Evolutionary conservation across 805 yeast species (phyloP), one percentile per base, ranked within the genome.

Genomic region (Citeromyces matritensis): DNA sequence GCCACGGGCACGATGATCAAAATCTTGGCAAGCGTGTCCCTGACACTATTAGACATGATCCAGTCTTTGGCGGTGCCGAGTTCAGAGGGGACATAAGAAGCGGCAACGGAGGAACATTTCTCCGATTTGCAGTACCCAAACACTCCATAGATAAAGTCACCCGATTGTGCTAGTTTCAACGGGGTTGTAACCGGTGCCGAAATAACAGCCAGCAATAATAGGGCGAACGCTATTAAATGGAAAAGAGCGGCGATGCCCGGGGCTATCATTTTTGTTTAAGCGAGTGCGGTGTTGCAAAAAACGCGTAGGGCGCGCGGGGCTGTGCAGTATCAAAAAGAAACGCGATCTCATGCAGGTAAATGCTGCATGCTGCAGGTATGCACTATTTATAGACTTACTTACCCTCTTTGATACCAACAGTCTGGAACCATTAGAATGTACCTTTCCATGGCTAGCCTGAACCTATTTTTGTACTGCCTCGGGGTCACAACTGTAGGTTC

Each of bases 401-500:
- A 39, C 1, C 48, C 39, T 5, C 53, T 53, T 32, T 47, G 47
- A 35, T 55, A 52, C 42, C 51, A 55, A 3, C 54, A 51, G 1
- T 57, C 95, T 1, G 98, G 98, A 5, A 93, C 96, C 77, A 88
- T 85, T 37, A 88, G 53, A 34, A 91, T 81, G 43, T 91, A 91
- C 27, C 95, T 57, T 45, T 88, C 97, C 98, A 91, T 91, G 2
- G 98, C 97, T 48, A 88, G 97, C 40, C 98, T 65, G 49, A 91
- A 91, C 40, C 99, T 61, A 35, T 78, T 83, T 43, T 93, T 79
- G 52, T 91, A 91, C 54, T 91, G 98, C 44, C 85, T 73, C 2
- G 99, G 99, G 0, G 98, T 88, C 6, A 91, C 88, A 21, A 91
- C 94, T 0, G 99, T 91, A 0, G 99, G 99, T 40, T 82, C 94